Base-by-base conservation (phyloP, 2,329 filamentous ascomycete species). In the Bipolaris zeicola region DNA sequence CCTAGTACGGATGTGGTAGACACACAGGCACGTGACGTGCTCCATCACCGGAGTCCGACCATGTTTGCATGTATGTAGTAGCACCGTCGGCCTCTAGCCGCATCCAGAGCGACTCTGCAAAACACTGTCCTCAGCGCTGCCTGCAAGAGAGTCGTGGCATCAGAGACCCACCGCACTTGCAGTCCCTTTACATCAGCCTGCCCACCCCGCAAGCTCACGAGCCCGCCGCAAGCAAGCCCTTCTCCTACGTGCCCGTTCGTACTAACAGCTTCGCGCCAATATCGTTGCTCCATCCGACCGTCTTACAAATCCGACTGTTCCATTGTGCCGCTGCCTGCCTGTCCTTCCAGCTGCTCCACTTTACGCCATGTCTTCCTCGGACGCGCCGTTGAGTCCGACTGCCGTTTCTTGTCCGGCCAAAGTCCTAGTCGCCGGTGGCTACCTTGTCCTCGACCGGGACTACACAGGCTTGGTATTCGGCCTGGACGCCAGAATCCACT, bases 401-500 rank as follows among this genome's bases (percentile, higher is more conserved):
- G 74, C 79, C 61, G 86, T 96, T 64, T 98, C 95, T 61, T 94
- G 95, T 20, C 95, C 95, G 16, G 95, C 95, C 67, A 99, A 99
- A 81, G 95, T 99, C 58, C 85, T 99, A 63, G 85, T 98, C 51
- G 92, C 94, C 3, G 95, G 95, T 62, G 95, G 95, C 60, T 99
- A 98, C 78, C 87, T 98, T 43, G 94, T 97, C 20, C 87, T 99
- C 43, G 94, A 98, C 79, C 87, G 91, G 59, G 82, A 85, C 59
- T 92, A 97, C 77, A 95, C 90, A 3, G 94, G 89, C 34, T 80
- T 87, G 16, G 86, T 88, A 3, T 87, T 88, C 66, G 86, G 85
- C 31, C 81, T 89, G 48, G 81, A 87, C 72, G 86, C 86, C 43
- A 80, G 86, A 54, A 87, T 89, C 33, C 85, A 88, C 70, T 82